These are phyloP conservation scores for Polyrhizophydium stewartii DNA, from an alignment of 371 early-diverging fungal genomes.

Conservation along the genomic window DNA sequence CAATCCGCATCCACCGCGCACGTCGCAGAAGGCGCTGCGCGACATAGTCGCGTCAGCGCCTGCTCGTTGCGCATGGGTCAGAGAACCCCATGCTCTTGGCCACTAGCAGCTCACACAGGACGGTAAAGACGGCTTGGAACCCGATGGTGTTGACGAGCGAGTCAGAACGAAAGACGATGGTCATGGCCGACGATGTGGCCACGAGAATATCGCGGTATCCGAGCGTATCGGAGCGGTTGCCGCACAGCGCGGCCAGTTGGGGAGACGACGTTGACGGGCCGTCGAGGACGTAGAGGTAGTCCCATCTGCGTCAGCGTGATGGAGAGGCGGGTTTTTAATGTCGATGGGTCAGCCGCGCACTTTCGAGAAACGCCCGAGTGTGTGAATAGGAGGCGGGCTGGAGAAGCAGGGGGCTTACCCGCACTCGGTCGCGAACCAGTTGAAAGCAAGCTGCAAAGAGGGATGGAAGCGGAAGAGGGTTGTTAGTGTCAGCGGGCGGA, in stretches of 20 bases:
- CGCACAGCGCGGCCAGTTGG: background rate
- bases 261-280: slow-evolving; percentile 2
- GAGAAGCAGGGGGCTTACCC: background rate
- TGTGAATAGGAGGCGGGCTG: background rate
- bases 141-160: background rate
- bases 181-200: background rate
- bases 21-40: no score
- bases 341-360: no score
- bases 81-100: no score
- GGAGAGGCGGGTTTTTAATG: no score
- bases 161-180: background rate
- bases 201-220: slow-evolving; percentile 1
- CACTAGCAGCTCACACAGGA: no score
- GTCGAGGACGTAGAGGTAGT: background rate
- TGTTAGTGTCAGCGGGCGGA: no score
- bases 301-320: slow-evolving; percentile 5
- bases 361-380: background rate
- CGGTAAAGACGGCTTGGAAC: background rate
- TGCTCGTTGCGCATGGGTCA: no score
- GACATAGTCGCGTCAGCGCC: no score
- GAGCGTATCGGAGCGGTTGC: background rate
- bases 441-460: slow-evolving; percentile 1
- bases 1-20: background rate
- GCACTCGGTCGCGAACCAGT: background rate
- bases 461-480: no score